Evolutionary conservation across 1,284 basidiomycete genomes (phyloP).

Genomic region (Naganishia sp.): DNA sequence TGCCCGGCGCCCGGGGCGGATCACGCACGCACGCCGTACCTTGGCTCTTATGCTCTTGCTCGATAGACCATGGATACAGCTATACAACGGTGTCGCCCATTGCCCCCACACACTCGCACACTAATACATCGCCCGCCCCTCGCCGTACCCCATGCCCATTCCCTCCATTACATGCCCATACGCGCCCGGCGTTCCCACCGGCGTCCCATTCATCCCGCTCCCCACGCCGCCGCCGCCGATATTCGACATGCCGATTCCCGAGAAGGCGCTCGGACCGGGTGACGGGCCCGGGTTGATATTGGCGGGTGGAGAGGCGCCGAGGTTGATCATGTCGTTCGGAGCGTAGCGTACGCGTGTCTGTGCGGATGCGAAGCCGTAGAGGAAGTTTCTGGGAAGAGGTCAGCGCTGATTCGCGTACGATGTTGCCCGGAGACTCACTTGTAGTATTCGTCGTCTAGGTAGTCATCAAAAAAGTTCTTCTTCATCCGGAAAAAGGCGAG

Average conservation of each 20-base stretch:
- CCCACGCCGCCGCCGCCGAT: conserved; percentile 3
- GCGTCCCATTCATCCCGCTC: conserved; percentile 22
- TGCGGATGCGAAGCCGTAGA: conserved; percentile 52
- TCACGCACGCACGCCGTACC: too few relatives aligned
- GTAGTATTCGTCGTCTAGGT: conserved; percentile 69
- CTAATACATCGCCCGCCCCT: conserved; percentile 14
- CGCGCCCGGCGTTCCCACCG: conserved; percentile 12
- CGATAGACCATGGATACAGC: too few relatives aligned
- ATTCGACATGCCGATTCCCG: conserved; percentile 29
- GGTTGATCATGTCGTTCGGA: conserved; percentile 30
- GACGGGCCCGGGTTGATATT: conserved; percentile 9
- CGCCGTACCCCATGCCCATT: conserved; percentile 19
- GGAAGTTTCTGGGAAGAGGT: conserved; percentile 43
- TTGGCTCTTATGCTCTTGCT: too few relatives aligned
- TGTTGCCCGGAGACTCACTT: conserved; percentile 41
- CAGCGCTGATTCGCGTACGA: not conserved
- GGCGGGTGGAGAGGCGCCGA: conserved; percentile 14
- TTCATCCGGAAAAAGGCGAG: conserved; percentile 96
- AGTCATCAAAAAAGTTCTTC: conserved; percentile 82
- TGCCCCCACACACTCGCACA: not conserved
- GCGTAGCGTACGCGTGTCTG: conserved; percentile 38
- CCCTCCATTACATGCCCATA: conserved; percentile 21
- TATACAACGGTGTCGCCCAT: too few relatives aligned
- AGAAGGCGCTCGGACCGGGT: conserved; percentile 16
- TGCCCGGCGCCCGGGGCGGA: too few relatives aligned